These are phyloP conservation scores for Phalaenopsis equestris DNA, from an alignment of 106 monocot genomes.

Conservation along the genomic window DNA sequence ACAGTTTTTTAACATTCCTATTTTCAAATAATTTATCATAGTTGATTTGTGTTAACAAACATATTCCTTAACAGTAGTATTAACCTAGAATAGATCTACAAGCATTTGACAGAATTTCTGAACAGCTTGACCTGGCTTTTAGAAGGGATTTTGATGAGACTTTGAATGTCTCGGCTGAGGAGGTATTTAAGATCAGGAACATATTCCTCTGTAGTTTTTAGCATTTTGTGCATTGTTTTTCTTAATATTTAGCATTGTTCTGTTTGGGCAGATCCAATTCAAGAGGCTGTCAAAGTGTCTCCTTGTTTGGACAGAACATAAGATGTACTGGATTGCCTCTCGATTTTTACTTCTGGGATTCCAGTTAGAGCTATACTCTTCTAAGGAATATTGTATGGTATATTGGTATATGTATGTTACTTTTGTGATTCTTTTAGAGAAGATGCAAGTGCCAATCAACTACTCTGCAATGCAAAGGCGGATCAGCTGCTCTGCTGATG, in stretches of 20 bases:
- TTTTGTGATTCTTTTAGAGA: constrained; percentile 65
- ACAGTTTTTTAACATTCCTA: not conserved
- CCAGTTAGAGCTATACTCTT: constrained; percentile 80
- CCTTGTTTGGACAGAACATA: constrained; percentile 73
- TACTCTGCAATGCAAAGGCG: constrained; percentile 36
- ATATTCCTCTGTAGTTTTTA: not conserved
- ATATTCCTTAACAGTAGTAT: not conserved
- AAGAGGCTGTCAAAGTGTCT: constrained; percentile 58
- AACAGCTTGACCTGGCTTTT: constrained; percentile 75
- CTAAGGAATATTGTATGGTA: constrained; percentile 88
- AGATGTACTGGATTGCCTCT: constrained; percentile 92
- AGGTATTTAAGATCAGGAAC: constrained; percentile 32
- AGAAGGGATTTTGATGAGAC: constrained; percentile 54
- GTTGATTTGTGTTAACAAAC: not conserved
- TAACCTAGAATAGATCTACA: not conserved
- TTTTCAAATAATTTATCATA: not conserved
- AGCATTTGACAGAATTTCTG: constrained; percentile 13
- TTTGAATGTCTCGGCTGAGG: constrained; percentile 29
- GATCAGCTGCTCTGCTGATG: constrained; percentile 17
- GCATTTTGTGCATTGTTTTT: not conserved
- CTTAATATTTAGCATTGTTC: constrained; percentile 4
- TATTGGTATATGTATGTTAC: constrained; percentile 96
- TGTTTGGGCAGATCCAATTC: constrained; percentile 39
- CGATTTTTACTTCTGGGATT: constrained; percentile 87
- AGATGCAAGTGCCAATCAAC: constrained; percentile 45